A percentile compares a stretch with the other conserved stretches of the same genome.
These are phyloP conservation scores for Beauveria bassiana DNA, from an alignment of 2,329 filamentous ascomycete genomes.

Conservation along the genomic window DNA sequence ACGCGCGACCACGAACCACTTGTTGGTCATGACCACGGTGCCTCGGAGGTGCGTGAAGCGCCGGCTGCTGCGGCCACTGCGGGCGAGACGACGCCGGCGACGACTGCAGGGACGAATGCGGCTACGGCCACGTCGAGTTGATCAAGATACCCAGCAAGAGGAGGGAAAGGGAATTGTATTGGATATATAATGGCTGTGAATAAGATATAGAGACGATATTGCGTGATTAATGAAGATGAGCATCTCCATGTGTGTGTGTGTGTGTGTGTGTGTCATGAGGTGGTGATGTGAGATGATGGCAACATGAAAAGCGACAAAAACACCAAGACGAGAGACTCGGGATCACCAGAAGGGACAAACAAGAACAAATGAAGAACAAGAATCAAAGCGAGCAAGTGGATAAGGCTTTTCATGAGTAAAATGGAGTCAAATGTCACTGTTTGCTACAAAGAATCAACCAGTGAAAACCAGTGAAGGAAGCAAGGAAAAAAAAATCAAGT, in stretches of 20 bases:
- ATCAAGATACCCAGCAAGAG: neutral
- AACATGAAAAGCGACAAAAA: neutral
- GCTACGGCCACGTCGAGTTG: neutral
- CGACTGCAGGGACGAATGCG: neutral
- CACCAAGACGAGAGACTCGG: neutral
- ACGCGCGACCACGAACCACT: neutral
- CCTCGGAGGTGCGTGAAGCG: neutral
- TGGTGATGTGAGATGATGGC: neutral
- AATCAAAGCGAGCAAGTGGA: neutral
- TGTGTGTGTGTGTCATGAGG: neutral
- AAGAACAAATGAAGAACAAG: neutral
- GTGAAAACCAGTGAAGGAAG: neutral
- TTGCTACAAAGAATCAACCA: neutral
- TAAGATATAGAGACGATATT: neutral
- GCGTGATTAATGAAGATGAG: neutral
- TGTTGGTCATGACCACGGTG: neutral
- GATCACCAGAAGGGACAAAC: neutral
- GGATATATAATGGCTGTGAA: neutral
- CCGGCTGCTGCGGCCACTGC: neutral
- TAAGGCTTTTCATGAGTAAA: neutral
- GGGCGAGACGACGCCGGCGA: neutral
- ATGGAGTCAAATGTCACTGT: neutral
- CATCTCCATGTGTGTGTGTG: neutral
- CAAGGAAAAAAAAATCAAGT: neutral
- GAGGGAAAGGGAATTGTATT: neutral